A percentile compares a stretch with the other conserved stretches of the same genome.
These are phyloP conservation scores for Paracoccidioides lutzii DNA, from an alignment of 2,329 filamentous ascomycete genomes.

Conservation along the genomic window DNA sequence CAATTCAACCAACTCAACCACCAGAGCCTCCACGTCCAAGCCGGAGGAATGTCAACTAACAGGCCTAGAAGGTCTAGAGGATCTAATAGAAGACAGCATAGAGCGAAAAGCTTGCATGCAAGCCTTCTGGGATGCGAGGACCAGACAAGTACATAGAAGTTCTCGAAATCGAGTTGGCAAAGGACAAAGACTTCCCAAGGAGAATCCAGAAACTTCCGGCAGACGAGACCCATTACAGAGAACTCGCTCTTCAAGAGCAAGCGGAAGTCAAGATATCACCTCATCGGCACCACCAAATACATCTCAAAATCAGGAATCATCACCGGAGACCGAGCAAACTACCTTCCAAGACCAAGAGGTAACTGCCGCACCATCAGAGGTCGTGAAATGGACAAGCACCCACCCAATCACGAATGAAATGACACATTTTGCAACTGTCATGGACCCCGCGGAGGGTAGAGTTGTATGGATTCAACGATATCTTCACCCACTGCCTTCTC, in stretches of 20 bases:
- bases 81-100: slow-evolving; percentile 23
- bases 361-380: slow-evolving; percentile 19
- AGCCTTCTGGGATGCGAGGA: slow-evolving; percentile 26
- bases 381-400: slow-evolving; percentile 38
- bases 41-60: slow-evolving; percentile 10
- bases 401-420: slow-evolving; percentile 45
- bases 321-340: not conserved
- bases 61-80: slow-evolving; percentile 15
- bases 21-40: slow-evolving; percentile 12
- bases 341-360: slow-evolving; percentile 9
- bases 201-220: not conserved
- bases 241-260: not conserved
- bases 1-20: slow-evolving; percentile 10
- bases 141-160: slow-evolving; percentile 7
- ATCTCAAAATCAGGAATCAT: not conserved
- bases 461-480: slow-evolving; percentile 35
- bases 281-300: not conserved
- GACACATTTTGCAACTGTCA: slow-evolving; percentile 46
- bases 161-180: not conserved
- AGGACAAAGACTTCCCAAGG: not conserved
- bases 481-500: slow-evolving; percentile 4
- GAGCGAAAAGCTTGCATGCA: slow-evolving; percentile 26
- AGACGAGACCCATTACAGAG: not conserved
- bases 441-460: slow-evolving; percentile 41
- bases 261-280: not conserved